A percentile compares a stretch with the other conserved stretches of the same genome.
Evolutionary conservation across 202 grass and related monocot species (phyloP).

Genomic region (Saccharum hybrid): DNA sequence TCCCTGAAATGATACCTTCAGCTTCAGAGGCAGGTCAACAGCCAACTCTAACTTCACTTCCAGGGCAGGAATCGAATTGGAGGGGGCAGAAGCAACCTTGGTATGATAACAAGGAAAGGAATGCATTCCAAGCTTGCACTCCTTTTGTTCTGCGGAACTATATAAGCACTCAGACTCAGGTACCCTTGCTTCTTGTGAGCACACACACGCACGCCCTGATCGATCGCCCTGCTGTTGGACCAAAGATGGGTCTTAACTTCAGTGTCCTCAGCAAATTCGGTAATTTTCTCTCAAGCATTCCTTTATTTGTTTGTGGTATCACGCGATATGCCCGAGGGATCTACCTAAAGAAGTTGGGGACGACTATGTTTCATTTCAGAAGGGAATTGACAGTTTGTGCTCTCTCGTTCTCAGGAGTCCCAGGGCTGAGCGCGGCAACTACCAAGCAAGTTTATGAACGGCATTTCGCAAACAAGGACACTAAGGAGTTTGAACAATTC

Average conservation of each 20-base stretch:
- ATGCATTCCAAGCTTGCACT: conserved; percentile 72
- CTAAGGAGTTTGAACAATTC: conserved; percentile 10
- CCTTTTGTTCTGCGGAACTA: conserved; percentile 42
- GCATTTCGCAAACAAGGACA: conserved; percentile 39
- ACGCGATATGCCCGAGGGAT: neutral
- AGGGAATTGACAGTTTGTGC: neutral
- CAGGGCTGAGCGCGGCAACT: conserved; percentile 27
- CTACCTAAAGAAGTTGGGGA: neutral
- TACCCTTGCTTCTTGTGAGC: conserved; percentile 19
- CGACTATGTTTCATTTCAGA: neutral
- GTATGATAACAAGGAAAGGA: conserved; percentile 46
- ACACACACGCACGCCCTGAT: conserved; percentile 16
- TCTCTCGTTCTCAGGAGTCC: conserved; percentile 58
- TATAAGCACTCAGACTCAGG: conserved; percentile 52
- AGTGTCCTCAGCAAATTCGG: conserved; percentile 58
- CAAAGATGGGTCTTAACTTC: conserved; percentile 68
- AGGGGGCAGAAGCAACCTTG: conserved; percentile 41
- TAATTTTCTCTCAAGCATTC: conserved; percentile 36
- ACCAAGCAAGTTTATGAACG: conserved; percentile 54
- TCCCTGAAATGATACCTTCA: conserved; percentile 39
- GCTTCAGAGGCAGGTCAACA: conserved; percentile 29
- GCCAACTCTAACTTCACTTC: conserved; percentile 49
- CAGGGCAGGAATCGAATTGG: conserved; percentile 49
- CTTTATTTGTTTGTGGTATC: conserved; percentile 2
- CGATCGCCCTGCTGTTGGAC: conserved; percentile 25